Percentiles rank a stretch among this genome's conserved stretches.
Conservation (phyloP, 2,329 filamentous ascomycete genomes). For the Fusarium sp. region DNA sequence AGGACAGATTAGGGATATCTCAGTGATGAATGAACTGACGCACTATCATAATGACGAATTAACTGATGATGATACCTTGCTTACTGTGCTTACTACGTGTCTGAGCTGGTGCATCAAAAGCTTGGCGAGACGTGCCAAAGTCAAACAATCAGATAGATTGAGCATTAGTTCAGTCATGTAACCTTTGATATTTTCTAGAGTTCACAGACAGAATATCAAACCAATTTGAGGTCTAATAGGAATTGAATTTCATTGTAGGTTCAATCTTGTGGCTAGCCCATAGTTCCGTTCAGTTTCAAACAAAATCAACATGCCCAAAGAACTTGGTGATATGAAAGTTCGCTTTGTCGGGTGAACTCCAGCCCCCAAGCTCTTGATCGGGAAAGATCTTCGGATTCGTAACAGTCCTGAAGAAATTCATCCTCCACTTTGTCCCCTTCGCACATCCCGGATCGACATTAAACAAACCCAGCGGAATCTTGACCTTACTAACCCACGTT, state of each 20-base stretch:
- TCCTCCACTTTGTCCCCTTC: constrained; percentile 57
- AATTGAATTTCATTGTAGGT: neutral
- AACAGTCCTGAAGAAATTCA: constrained; percentile 63
- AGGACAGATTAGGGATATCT: neutral
- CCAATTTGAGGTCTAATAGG: neutral
- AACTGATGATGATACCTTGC: neutral
- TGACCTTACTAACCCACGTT: constrained; percentile 53
- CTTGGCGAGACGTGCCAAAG: neutral
- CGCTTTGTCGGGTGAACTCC: constrained; percentile 56
- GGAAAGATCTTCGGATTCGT: constrained; percentile 55
- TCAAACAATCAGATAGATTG: neutral
- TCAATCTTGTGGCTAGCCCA: neutral
- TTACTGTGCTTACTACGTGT: neutral
- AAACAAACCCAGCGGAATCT: constrained; percentile 59
- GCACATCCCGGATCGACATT: constrained; percentile 56
- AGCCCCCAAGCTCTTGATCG: constrained; percentile 55
- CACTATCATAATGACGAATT: neutral
- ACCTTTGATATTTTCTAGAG: neutral
- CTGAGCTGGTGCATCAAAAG: neutral
- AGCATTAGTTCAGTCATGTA: neutral
- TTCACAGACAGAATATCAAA: accelerated
- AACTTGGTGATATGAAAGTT: constrained; percentile 60
- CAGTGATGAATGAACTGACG: constrained; percentile 9
- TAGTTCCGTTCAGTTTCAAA: constrained; percentile 32
- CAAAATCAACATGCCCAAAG: constrained; percentile 54